Conservation (phyloP, 164 flowering plant genomes). For the Stephania yunnanensis region DNA sequence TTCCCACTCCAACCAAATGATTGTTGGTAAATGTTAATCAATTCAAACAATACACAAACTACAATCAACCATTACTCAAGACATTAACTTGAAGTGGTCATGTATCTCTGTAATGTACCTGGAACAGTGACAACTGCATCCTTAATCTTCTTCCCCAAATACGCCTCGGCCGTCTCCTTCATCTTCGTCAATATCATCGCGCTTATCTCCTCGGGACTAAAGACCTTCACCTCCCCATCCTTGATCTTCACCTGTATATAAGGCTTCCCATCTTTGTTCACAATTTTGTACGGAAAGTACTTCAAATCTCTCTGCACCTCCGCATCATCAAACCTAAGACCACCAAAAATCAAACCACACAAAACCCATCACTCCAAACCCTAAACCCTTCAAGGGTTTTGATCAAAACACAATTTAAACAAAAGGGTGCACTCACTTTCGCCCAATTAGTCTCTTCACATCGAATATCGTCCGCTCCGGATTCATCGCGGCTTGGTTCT, state of each 20-base stretch:
- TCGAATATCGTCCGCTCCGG: conserved; percentile 42
- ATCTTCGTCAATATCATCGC: conserved; percentile 49
- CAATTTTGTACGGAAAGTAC: conserved; percentile 42
- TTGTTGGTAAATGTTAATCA: too few species aligned
- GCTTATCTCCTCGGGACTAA: conserved; percentile 61
- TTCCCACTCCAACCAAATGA: too few species aligned
- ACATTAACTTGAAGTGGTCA: neutral
- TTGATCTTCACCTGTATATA: conserved; percentile 42
- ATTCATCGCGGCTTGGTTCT: conserved; percentile 46
- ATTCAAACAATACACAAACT: too few species aligned
- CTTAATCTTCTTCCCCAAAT: conserved; percentile 39
- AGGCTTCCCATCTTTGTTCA: conserved; percentile 51
- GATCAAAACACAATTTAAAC: neutral
- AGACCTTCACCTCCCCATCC: conserved; percentile 42
- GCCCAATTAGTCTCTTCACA: conserved; percentile 46
- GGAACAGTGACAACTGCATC: conserved; percentile 54
- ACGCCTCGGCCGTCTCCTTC: conserved; percentile 50
- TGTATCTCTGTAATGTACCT: conserved; percentile 17
- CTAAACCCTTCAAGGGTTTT: neutral
- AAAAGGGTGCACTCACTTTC: conserved; percentile 29
- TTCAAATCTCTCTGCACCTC: conserved; percentile 45
- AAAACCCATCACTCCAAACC: neutral
- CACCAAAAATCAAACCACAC: neutral
- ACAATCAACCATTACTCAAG: too few species aligned
- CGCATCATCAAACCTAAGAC: conserved; percentile 35